Evolutionary conservation across 495 filamentous ascomycete genomes (phyloP).

Genomic region (Bombardia bombarda): DNA sequence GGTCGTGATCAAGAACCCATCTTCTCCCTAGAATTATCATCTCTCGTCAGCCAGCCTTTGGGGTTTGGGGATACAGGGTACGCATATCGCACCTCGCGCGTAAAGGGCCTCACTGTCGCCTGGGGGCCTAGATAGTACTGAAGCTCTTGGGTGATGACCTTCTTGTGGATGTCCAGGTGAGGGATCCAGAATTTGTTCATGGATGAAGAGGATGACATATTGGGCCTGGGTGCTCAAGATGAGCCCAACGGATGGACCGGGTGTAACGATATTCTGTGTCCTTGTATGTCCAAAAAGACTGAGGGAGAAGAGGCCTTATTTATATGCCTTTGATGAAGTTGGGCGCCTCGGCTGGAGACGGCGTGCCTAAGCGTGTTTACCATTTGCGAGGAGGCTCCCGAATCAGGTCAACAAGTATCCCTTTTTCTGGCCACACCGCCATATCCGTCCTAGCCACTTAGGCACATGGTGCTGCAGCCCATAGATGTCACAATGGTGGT

Average conservation of each 20-base stretch:
- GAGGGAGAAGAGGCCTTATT: constrained; percentile 9
- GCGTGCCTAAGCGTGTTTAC: constrained; percentile 14
- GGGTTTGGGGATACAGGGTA: constrained; percentile 4
- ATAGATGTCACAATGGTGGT: constrained; percentile 10
- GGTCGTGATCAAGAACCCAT: constrained; percentile 50
- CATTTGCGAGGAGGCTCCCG: constrained; percentile 9
- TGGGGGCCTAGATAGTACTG: constrained; percentile 49
- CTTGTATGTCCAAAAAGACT: not conserved
- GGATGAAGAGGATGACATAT: constrained; percentile 29
- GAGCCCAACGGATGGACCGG: not conserved
- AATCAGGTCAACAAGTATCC: constrained; percentile 11
- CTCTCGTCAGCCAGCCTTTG: constrained; percentile 20
- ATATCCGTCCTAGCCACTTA: constrained; percentile 16
- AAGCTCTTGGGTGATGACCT: constrained; percentile 48
- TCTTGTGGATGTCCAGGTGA: constrained; percentile 48
- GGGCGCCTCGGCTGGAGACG: constrained; percentile 3
- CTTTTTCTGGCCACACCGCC: constrained; percentile 15
- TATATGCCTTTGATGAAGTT: constrained; percentile 9
- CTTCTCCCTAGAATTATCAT: constrained; percentile 37
- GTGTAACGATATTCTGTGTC: not conserved
- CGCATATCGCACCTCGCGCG: constrained; percentile 35
- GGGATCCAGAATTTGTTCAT: constrained; percentile 53
- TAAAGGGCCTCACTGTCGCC: constrained; percentile 45
- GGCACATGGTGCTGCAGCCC: constrained; percentile 8
- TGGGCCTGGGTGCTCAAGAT: constrained; percentile 3